A percentile compares a stretch with the other conserved stretches of the same genome.
Conservation (phyloP, 148 eudicot species). For the Nepenthes gracilis region DNA sequence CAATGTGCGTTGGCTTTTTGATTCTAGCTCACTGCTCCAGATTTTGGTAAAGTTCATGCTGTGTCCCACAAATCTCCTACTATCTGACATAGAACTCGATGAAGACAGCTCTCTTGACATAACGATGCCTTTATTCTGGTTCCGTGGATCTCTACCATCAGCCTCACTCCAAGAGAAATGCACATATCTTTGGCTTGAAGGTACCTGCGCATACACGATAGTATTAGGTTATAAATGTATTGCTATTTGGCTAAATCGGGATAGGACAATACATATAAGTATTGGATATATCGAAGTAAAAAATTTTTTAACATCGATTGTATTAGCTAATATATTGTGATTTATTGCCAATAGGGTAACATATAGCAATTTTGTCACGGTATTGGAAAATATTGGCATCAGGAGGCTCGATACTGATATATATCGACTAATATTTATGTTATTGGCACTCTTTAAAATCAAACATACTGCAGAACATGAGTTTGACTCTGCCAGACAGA, state of each 20-base stretch:
- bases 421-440: too few relatives aligned
- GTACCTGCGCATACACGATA: slow-evolving; percentile 41
- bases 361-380: too few relatives aligned
- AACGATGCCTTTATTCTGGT: slow-evolving; percentile 37
- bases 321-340: too few relatives aligned
- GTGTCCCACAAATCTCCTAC: slow-evolving; percentile 52
- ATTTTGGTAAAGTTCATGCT: slow-evolving; percentile 59
- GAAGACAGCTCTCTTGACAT: slow-evolving; percentile 51
- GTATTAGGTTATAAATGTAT: slow-evolving; percentile 2
- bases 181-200: slow-evolving; percentile 78
- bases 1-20: slow-evolving; percentile 55
- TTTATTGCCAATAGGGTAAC: too few relatives aligned
- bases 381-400: too few relatives aligned
- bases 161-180: slow-evolving; percentile 55
- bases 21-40: slow-evolving; percentile 89
- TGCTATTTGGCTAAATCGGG: background rate
- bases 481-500: background rate
- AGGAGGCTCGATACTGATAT: too few relatives aligned
- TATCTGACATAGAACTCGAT: slow-evolving; percentile 47
- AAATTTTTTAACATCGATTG: too few relatives aligned
- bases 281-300: too few relatives aligned
- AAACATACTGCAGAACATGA: background rate
- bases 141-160: slow-evolving; percentile 32
- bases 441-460: too few relatives aligned
- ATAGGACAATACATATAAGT: too few relatives aligned